These are phyloP conservation scores for Odontarrhena argentea DNA, from an alignment of 345 rosid genomes.

Conservation along the genomic window DNA sequence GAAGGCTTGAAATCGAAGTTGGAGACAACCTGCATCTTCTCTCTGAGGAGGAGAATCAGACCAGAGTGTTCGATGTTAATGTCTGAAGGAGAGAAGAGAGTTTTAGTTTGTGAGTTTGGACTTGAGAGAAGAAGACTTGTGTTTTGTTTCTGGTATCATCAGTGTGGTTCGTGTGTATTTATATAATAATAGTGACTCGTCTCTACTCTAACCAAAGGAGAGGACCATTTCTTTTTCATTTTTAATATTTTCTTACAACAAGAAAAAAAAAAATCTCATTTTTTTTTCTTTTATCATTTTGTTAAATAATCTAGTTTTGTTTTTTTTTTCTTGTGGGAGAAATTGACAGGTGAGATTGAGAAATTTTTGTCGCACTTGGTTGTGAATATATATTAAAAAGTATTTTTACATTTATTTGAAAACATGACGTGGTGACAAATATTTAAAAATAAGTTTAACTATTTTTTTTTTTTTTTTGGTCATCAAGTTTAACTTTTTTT, in stretches of 20 bases:
- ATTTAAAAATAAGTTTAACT: too few relatives aligned
- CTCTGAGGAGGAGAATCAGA: slow-evolving; percentile 3
- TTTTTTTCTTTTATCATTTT: too few relatives aligned
- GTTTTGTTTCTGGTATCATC: neutral
- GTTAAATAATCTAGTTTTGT: too few relatives aligned
- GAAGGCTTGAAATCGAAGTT: slow-evolving; percentile 46
- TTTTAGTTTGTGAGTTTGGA: neutral
- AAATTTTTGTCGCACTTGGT: neutral
- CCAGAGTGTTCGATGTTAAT: neutral
- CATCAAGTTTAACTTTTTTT: too few relatives aligned
- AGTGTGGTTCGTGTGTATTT: slow-evolving; percentile 23
- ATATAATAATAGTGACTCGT: slow-evolving; percentile 3
- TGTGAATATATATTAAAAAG: neutral
- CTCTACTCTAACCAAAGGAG: too few relatives aligned
- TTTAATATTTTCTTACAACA: too few relatives aligned
- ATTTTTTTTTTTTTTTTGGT: too few relatives aligned
- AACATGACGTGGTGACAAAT: too few relatives aligned
- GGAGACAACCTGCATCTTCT: slow-evolving; percentile 53
- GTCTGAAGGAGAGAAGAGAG: slow-evolving; percentile 21
- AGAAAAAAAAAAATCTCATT: too few relatives aligned
- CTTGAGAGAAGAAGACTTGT: slow-evolving; percentile 9
- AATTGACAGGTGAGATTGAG: slow-evolving; percentile 24
- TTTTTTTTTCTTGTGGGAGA: neutral
- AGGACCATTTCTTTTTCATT: slow-evolving; percentile 10
- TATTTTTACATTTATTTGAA: too few relatives aligned